A percentile compares a stretch with the other conserved stretches of the same genome.
phyloP scores from a whole-genome alignment of 129 eudicot genomes.

The Heracleum sosnowskyi region DNA sequence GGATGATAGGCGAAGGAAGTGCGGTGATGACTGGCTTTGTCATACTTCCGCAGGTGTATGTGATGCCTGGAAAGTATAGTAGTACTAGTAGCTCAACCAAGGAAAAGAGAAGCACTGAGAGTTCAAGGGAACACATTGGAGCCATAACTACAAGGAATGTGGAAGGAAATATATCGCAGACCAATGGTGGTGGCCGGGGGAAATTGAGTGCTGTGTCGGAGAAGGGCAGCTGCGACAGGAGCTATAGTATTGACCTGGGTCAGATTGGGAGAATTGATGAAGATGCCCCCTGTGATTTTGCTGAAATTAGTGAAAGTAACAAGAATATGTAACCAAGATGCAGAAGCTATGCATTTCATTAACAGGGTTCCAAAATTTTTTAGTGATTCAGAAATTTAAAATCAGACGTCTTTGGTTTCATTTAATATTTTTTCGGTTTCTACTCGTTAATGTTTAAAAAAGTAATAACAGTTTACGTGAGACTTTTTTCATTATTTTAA shows the following conservation, averaged over 20 bases:
- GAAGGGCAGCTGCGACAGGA: not conserved
- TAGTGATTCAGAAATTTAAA: no score
- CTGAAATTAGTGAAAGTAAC: conserved; percentile 13
- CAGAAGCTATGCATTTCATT: not conserved
- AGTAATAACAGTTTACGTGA: no score
- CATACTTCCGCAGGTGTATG: not conserved
- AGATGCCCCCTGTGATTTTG: conserved; percentile 34
- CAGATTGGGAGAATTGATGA: conserved; percentile 45
- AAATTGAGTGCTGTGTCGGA: not conserved
- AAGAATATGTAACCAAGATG: conserved; percentile 2
- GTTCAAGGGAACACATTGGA: conserved; percentile 5
- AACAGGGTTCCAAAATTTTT: no score
- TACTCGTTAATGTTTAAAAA: no score
- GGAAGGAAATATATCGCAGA: not conserved
- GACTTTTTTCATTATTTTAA: no score
- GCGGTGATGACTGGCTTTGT: conserved; percentile 3
- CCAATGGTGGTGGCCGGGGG: not conserved
- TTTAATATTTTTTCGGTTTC: no score
- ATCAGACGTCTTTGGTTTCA: no score
- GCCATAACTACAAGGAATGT: conserved; percentile 1
- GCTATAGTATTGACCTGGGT: conserved; percentile 24
- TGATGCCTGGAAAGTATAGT: not conserved
- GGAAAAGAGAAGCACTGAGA: not conserved
- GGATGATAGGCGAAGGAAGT: conserved; percentile 6
- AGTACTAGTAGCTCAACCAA: not conserved